These are phyloP conservation scores for Fonticula alba DNA, from an alignment of 78 protist species.

Conservation along the genomic window DNA sequence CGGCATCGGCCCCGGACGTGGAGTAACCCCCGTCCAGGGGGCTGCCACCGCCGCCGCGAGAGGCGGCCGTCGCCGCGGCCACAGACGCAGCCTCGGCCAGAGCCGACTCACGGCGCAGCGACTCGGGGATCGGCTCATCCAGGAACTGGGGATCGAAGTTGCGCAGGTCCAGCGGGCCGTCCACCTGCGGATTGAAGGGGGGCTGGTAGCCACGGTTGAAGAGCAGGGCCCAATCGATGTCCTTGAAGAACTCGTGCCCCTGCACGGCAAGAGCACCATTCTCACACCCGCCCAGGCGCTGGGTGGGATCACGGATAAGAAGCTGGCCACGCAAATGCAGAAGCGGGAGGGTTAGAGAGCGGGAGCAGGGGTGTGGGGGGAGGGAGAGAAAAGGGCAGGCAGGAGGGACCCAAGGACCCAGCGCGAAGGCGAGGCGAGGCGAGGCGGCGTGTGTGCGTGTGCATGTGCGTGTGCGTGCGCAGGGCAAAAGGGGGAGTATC, in stretches of 20 bases:
- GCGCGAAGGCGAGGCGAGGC: no score
- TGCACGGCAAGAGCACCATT: slow-evolving; percentile 7
- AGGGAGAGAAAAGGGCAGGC: not conserved
- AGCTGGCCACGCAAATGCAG: not conserved
- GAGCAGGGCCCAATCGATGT: slow-evolving; percentile 19
- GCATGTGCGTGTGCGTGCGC: no score
- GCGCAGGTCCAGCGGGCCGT: slow-evolving; percentile 5
- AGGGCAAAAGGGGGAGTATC: no score
- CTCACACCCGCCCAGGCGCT: slow-evolving; percentile 21
- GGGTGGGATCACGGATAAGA: slow-evolving; percentile 7
- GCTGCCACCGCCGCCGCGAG: no score
- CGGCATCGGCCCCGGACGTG: not conserved
- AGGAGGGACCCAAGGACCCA: not conserved
- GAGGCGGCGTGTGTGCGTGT: no score
- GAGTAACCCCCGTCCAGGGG: no score
- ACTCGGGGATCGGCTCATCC: slow-evolving; percentile 6
- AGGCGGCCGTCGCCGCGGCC: no score
- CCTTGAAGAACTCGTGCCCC: slow-evolving; percentile 23
- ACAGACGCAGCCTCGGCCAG: not conserved
- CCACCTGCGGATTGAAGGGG: slow-evolving; percentile 20
- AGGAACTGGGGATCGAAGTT: slow-evolving; percentile 15
- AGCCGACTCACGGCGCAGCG: not conserved
- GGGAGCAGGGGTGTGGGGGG: not conserved
- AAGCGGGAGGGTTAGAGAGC: not conserved
- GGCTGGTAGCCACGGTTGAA: slow-evolving; percentile 8